Base-by-base conservation (phyloP, 2,329 filamentous ascomycete species). In the Aspergillus fumigatiaffinis region DNA sequence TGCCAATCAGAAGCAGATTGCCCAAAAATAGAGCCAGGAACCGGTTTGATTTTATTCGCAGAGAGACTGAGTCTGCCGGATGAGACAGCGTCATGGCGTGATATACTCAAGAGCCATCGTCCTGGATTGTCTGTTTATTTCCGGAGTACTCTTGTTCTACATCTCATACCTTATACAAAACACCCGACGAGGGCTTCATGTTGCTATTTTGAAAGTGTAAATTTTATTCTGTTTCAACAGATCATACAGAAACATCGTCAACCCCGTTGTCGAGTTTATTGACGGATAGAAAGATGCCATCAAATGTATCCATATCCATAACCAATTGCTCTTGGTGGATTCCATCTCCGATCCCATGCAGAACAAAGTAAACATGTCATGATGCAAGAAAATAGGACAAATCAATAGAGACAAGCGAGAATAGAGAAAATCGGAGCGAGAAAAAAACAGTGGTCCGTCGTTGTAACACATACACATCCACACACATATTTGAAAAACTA, bases 361-460 rank as follows among this genome's bases (percentile, higher is more conserved):
- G 23, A 47, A 47, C 9, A 10, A 23, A 47, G 35, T 28, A 26
- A 14, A 51, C 52, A 56, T 56, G 53, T 49, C 44, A 50, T 50
- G 38, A 60, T 58, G 59, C 51, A 53, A 53, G 35, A 48, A 52
- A 41, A 49, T 59, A 54, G 41, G 51, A 44, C 26, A 57, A 46
- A 52, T 47, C 51, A 25, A 49, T 51, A 8, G 48, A 21, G 26
- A 32, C 48, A 32, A 52, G 53, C 47, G 35, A 50, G 42, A 32
- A 53, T 50, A 51, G 20, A 51, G 49, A 12, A 23, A 26, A 23
- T 21, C 20, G 7, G 8, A 23, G 20, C n/a, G 21, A 23, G n/a
- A 20, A 46, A 12, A 23, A 23, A 46, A 21, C 14, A 47, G 44
- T 10, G 21, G 14, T 7, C 21, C 44, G 14, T 38, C 23, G 44